Base-by-base conservation (phyloP, 2,329 filamentous ascomycete species). In the Aspergillus aculeatinus region DNA sequence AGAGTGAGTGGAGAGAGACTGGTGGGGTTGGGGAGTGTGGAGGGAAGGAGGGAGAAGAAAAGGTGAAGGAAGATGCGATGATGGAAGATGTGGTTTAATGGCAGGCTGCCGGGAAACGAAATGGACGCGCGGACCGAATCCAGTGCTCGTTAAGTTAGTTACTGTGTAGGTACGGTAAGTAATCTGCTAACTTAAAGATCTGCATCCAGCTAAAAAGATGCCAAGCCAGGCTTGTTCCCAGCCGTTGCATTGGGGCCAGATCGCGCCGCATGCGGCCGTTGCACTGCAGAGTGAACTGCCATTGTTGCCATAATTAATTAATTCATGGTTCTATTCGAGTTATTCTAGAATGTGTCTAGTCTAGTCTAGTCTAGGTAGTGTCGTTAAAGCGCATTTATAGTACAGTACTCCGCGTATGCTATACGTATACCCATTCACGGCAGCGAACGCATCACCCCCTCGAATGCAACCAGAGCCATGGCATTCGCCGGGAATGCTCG, bases 401-500 rank as follows among this genome's bases (percentile, higher is more conserved):
- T 44, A 44, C 14, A 35, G 10, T 19, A n/a, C n/a, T n/a, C n/a
- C n/a, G n/a, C n/a, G n/a, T n/a, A n/a, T n/a, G n/a, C n/a, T n/a
- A 19, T 2, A 12, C 33, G 33, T 35, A 4, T 35, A 35, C 33
- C 33, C 33, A 3, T 11, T 49, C 67, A 80, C 56, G 78, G 77
- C 63, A 81, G 67, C 56, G 68, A 71, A 61, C 92, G 85, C 90
- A 96, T 94, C 56, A 95, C 90, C 2, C 89, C 91, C 76, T 99
- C 95, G 81, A 98, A 98, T 29, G 90, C 93, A 57, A 97, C 87
- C 72, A 98, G 77, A 1, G 95, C 94, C 85, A 95, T 89, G 0
- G 93, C 95, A 80, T 98, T 98, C 25, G 95, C 94, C 14, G 95
- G 95, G 75, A 98, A 98, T 3, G 95, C 95, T 65, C 95, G 82